Conservation (phyloP, 495 filamentous ascomycete genomes). For the Penicillium taxi region DNA sequence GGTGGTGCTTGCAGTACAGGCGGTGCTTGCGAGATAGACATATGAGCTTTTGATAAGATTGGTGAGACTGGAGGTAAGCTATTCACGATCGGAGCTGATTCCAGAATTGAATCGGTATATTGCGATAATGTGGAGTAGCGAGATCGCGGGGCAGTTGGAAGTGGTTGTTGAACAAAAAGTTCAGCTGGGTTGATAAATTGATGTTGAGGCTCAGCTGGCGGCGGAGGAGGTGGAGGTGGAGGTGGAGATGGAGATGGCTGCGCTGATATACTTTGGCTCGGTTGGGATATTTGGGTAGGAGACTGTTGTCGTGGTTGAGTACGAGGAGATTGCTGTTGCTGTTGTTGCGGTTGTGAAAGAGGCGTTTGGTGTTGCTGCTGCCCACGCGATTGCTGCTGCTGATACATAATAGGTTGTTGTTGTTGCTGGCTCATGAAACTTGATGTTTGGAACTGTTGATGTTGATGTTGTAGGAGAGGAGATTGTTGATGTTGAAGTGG, state of each 20-base stretch:
- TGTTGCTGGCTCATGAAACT: background rate
- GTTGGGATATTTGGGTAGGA: slow-evolving; percentile 1
- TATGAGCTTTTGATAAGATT: slow-evolving; percentile 8
- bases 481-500: background rate
- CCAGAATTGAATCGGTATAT: slow-evolving; percentile 20
- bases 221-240: slow-evolving; percentile 14
- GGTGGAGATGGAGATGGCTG: slow-evolving; percentile 10
- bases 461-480: background rate
- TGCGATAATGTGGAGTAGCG: slow-evolving; percentile 22
- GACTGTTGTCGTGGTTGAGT: slow-evolving; percentile 8
- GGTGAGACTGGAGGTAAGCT: slow-evolving; percentile 17
- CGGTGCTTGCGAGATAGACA: slow-evolving; percentile 2
- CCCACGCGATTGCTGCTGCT: background rate
- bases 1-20: slow-evolving; percentile 2
- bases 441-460: background rate
- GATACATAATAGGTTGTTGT: background rate
- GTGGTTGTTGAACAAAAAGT: slow-evolving; percentile 30
- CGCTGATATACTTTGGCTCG: background rate
- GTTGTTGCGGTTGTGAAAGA: slow-evolving; percentile 11
- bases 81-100: slow-evolving; percentile 16
- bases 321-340: slow-evolving; percentile 2
- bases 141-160: slow-evolving; percentile 25
- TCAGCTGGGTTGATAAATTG: slow-evolving; percentile 40
- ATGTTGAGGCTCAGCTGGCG: slow-evolving; percentile 23
- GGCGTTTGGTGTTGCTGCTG: slow-evolving; percentile 4